Evolutionary conservation across 176 grass and related monocot species (phyloP), one percentile per base, ranked within the genome.

Genomic region (Aechmea fasciata): DNA sequence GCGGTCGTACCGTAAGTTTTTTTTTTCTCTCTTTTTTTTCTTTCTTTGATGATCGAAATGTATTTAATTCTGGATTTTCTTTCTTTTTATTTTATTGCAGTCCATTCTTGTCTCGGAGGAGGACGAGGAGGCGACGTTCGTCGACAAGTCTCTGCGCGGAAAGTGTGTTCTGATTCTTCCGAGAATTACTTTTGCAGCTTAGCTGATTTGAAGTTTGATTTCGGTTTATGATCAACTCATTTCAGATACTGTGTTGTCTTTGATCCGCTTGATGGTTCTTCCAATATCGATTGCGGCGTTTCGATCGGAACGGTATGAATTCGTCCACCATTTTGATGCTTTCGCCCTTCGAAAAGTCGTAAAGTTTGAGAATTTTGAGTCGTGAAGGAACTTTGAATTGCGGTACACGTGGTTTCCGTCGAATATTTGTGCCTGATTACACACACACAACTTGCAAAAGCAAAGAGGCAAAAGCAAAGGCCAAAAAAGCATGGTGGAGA

Each of bases 281-380:
- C 94, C 24, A 99, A 99, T 80, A 99, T 99, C 29, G 89, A 99
- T 71, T 99, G 94, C 52, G 94, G 94, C 64, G 94, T 99, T 76
- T 99, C 94, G 54, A 99, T 99, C 71, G 94, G 94, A 85, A 99
- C 94, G 80, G 89, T 99, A 87, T 24, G 80, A 51, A 14, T 72
- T 61, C 15, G 47, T 10, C 14, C n/a, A n/a, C n/a, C n/a, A n/a
- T n/a, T n/a, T n/a, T n/a, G n/a, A n/a, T n/a, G n/a, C n/a, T n/a
- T 72, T 61, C 15, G 47, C 8, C 14, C 54, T 13, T 6, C 4
- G 33, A 41, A 41, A 41, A 41, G 10, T 67, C 13, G 10, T 54
- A 48, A 28, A 53, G 19, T 9, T 14, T 18, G 13, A 2, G 7
- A 61, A 61, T 61, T 61, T 22, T 10, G 0, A 41, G 33, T 41